Evolutionary conservation across 106 monocot genomes (phyloP), one percentile per base, ranked within the genome.

Genomic region (Allium cepa): DNA sequence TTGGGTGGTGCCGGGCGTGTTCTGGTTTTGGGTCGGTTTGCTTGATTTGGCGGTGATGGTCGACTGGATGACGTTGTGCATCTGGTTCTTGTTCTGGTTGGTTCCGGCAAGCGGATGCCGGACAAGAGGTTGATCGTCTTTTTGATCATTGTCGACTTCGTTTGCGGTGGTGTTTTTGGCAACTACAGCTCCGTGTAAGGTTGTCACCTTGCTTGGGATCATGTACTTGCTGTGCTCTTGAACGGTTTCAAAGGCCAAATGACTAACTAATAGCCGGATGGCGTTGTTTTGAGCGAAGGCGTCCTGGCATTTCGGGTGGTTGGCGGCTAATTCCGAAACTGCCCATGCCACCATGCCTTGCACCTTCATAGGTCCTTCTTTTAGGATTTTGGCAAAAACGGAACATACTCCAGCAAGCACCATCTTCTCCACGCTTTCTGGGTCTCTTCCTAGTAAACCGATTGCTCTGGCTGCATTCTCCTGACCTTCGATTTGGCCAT

Each of bases 201-300:
- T 79, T 51, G 70, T 84, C 45, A 47, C 58, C 68, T 88, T 82
- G 49, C 79, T 49, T 3, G 79, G 75, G 61, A 92, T 74, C 13
- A 77, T 49, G 72, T 97, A 97, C 71, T 87, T 88, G 71, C 80
- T 82, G 50, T 92, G 96, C 70, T 97, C 96, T 52, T 86, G 84
- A 9, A 97, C 81, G 11, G 92, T 97, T 63, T 92, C 96, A 49
- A 89, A 87, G 10, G 96, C 96, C 66, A 97, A 79, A 59, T 92
- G 96, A 9, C 79, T 78, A 55, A 97, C 92, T 28, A 97, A 84
- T 62, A 86, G 76, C 27, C 92, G 83, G 55, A 92, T 76, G 63
- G 80, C 88, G 69, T 88, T 86, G 84, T 82, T 81, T 84, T 92
- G 78, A 7, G 76, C 80, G 74, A 97, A 88, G 53, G 80, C 71